Percentiles rank a stretch among this genome's conserved stretches.
Conservation (phyloP, 768 basidiomycete species). For the Mycena galericulata region DNA sequence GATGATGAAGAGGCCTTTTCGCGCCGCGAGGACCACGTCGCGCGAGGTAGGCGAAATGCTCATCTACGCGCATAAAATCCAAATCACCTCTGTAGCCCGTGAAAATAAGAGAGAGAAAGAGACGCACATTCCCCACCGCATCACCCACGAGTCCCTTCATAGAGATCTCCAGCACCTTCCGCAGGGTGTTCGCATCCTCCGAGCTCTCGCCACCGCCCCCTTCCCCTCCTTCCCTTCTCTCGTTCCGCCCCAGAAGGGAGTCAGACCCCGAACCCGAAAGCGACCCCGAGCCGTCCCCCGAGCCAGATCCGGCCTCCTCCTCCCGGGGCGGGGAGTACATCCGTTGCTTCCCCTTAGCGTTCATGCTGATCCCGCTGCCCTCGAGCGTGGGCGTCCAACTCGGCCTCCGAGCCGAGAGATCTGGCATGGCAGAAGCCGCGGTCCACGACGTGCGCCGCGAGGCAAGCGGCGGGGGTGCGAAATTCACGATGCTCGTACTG, state of each 20-base stretch:
- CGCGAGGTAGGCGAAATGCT: conserved; percentile 90
- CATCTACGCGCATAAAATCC: conserved; percentile 69
- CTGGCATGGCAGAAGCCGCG: neutral
- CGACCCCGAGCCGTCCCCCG: neutral
- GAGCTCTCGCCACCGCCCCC: conserved; percentile 31
- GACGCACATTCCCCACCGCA: conserved; percentile 84
- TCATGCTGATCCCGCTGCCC: neutral
- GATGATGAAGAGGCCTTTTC: conserved; percentile 94
- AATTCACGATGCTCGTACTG: conserved; percentile 9
- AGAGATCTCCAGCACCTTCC: conserved; percentile 74
- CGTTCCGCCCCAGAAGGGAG: neutral
- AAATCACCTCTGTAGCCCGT: too few species aligned
- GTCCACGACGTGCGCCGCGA: conserved; percentile 22
- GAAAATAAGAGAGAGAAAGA: conserved; percentile 29
- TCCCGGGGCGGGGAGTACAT: conserved; percentile 13
- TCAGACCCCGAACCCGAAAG: conserved; percentile 6
- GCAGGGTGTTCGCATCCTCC: conserved; percentile 73
- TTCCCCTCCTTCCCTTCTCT: neutral
- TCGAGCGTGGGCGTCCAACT: conserved; percentile 30
- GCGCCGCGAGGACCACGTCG: conserved; percentile 93
- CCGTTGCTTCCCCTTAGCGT: neutral
- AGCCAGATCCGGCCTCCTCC: conserved; percentile 6
- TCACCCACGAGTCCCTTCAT: conserved; percentile 86
- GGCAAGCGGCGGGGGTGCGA: conserved; percentile 15
- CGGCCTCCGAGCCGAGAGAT: conserved; percentile 9